phyloP scores from a whole-genome alignment of 345 rosid species.

The Citrus maxima region DNA sequence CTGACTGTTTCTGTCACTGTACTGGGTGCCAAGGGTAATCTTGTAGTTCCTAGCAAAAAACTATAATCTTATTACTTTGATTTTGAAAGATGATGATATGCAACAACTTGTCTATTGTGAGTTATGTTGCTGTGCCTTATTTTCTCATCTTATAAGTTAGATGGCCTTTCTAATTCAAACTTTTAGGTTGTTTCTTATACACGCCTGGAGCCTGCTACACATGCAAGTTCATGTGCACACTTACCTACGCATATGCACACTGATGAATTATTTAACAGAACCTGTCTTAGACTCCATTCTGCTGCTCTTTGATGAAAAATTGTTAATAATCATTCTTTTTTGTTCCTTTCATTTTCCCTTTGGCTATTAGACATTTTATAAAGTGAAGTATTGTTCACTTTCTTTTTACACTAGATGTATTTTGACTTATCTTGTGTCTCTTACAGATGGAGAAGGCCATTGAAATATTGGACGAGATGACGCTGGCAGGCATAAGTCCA shows the following conservation, averaged over 20 bases:
- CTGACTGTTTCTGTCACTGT: not conserved
- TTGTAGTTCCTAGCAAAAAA: no score
- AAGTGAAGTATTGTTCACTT: not conserved
- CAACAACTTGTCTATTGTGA: not conserved
- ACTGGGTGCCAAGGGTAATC: not conserved
- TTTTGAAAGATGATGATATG: not conserved
- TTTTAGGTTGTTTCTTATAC: not conserved
- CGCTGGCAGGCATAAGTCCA: conserved; percentile 67
- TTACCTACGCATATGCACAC: not conserved
- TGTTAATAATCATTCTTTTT: not conserved
- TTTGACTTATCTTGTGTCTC: not conserved
- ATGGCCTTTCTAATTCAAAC: not conserved
- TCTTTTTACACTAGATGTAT: not conserved
- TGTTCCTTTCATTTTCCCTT: not conserved
- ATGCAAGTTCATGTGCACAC: not conserved
- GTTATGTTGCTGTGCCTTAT: not conserved
- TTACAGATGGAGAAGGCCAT: conserved; percentile 88
- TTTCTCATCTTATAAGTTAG: not conserved
- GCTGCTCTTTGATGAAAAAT: not conserved
- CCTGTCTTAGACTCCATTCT: not conserved
- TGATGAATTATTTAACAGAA: not conserved
- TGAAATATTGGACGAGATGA: conserved; percentile 87
- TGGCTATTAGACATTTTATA: not conserved
- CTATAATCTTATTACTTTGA: not conserved
- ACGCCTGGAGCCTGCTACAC: not conserved